Percentiles rank a stretch among this genome's conserved stretches.
Conservation (phyloP, 768 basidiomycete genomes). For the Neoboletus magnificus region DNA sequence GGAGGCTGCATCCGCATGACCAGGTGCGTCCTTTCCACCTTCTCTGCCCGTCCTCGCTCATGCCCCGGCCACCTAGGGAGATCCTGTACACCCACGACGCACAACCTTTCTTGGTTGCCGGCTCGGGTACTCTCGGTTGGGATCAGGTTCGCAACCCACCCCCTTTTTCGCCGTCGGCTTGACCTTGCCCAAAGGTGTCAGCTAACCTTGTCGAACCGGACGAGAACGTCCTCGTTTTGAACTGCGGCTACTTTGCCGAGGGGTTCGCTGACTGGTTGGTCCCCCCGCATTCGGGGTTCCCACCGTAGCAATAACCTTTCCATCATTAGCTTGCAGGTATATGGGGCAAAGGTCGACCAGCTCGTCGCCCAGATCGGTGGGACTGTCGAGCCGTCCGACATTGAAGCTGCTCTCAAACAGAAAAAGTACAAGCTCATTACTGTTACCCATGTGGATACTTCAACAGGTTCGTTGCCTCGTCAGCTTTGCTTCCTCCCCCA, state of each 20-base stretch:
- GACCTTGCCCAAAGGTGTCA: conserved; percentile 57
- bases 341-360: conserved; percentile 85
- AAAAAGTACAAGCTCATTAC: conserved; percentile 89
- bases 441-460: conserved; percentile 95
- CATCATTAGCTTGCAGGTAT: conserved; percentile 64
- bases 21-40: conserved; percentile 37
- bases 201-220: conserved; percentile 86
- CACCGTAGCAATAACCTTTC: neutral
- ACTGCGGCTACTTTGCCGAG: conserved; percentile 94
- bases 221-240: conserved; percentile 77
- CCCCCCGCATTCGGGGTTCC: neutral
- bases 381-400: conserved; percentile 55
- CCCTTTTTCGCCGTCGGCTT: neutral
- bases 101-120: conserved; percentile 92
- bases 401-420: conserved; percentile 66
- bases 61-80: conserved; percentile 39
- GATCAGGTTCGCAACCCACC: conserved; percentile 60
- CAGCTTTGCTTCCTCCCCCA: neutral
- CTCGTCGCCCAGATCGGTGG: conserved; percentile 80
- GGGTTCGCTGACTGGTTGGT: conserved; percentile 80
- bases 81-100: conserved; percentile 74
- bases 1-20: conserved; percentile 88
- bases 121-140: conserved; percentile 96
- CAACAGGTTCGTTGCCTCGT: conserved; percentile 49
- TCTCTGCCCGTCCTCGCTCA: conserved; percentile 1